Percentiles rank a stretch among this genome's conserved stretches.
Evolutionary conservation across 148 eudicot species (phyloP).

Genomic region (Rhododendron williamsianum): DNA sequence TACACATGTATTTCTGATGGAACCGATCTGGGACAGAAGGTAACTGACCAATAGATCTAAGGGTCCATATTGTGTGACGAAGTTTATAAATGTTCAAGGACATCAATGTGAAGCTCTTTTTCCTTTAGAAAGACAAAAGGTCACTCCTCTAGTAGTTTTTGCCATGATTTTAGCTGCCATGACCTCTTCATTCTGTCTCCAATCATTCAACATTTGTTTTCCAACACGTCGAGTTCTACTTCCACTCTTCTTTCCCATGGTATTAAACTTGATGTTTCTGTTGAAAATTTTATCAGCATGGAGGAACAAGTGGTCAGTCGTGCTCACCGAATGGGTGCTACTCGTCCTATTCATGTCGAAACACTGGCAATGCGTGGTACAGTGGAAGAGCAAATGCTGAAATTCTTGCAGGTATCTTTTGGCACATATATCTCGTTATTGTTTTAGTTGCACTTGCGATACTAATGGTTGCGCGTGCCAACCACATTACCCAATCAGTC

Average conservation of each 20-base stretch:
- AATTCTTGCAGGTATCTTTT: slow-evolving; percentile 69
- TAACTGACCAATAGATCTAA: slow-evolving; percentile 17
- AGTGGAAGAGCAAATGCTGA: slow-evolving; percentile 94
- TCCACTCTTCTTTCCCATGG: not conserved
- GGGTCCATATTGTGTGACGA: not conserved
- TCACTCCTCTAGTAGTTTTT: not conserved
- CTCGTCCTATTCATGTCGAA: slow-evolving; percentile 86
- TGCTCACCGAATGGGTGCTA: slow-evolving; percentile 99
- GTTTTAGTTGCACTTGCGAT: not conserved
- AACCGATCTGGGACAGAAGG: slow-evolving; percentile 99
- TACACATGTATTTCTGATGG: slow-evolving; percentile 85
- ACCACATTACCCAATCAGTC: not conserved
- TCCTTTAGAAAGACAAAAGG: slow-evolving; percentile 5
- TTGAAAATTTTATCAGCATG: slow-evolving; percentile 52
- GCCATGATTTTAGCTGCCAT: not conserved
- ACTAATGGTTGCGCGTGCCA: not conserved
- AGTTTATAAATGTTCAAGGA: not conserved
- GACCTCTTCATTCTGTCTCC: not conserved
- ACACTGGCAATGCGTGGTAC: slow-evolving; percentile 95
- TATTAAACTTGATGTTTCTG: slow-evolving; percentile 4
- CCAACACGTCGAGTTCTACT: not conserved
- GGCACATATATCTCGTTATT: not conserved
- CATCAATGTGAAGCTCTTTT: not conserved
- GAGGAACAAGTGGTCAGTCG: slow-evolving; percentile 99
- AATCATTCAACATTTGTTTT: not conserved